Evolutionary conservation across 1,139 yeast species (phyloP), one percentile per base, ranked within the genome.

Genomic region (Suhomyces choctaworum): DNA sequence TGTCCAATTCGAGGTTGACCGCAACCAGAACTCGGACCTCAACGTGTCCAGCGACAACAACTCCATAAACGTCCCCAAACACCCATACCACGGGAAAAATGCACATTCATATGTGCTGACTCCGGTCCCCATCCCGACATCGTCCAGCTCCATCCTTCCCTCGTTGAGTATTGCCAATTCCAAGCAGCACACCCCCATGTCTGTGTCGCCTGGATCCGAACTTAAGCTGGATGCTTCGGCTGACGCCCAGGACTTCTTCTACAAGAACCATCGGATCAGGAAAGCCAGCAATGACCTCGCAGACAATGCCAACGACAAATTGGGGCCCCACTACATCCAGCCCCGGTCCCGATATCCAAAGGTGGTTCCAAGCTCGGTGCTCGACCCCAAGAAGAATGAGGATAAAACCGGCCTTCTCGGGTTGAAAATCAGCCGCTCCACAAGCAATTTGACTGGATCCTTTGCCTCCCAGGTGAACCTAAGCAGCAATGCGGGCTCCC

Each of bases 1-100:
- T 3, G 85, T 81, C 22, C 82, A 80, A 46, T 82, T 82, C 51
- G 82, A 82, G 48, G 73, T 80, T n/a, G 25, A 20, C 27, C 22
- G 27, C 17, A 11, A 25, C 16, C 29, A 22, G 8, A 26, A 25
- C 4, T 7, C 14, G 20, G 70, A 58, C 2, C 28, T 40, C 12
- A 44, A 33, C 36, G 22, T 22, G 16, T 29, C 32, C 16, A 37
- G 24, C n/a, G 45, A 26, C 13, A 13, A 32, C 24, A 28, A 24
- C 14, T 24, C 37, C 19, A 23, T 19, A 17, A 23, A 16, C 16
- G 16, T 22, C 5, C 17, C 26, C 22, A 12, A 16, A 7, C 24
- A 11, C 7, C 31, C 14, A 22, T 16, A 22, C 30, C 20, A 13
- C 31, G 16, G 16, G 33, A 29, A 11, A 17, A 17, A 17, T 17